Conservation (phyloP, 2,329 filamentous ascomycete species). For the Aureobasidium sp. region DNA sequence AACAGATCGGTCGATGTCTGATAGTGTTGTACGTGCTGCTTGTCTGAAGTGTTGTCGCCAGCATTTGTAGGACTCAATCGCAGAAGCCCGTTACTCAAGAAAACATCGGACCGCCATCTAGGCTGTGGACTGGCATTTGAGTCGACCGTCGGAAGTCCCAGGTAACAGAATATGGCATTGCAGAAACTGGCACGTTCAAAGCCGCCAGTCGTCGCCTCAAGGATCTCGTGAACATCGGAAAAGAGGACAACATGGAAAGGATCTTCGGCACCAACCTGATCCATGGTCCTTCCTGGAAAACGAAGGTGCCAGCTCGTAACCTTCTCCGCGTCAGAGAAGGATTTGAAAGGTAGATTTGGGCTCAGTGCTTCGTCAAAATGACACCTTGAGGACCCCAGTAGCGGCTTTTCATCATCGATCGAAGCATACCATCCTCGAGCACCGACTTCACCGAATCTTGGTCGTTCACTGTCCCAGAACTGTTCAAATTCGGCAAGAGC, state of each 20-base stretch:
- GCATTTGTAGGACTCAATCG: neutral
- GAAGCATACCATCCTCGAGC: constrained; percentile 65
- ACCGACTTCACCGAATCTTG: constrained; percentile 66
- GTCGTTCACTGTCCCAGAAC: constrained; percentile 82
- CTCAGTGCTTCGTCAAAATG: constrained; percentile 9
- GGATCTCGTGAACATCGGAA: constrained; percentile 61
- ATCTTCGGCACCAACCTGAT: constrained; percentile 59
- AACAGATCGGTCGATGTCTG: constrained; percentile 15
- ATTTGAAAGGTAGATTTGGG: constrained; percentile 31
- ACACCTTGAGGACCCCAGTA: neutral
- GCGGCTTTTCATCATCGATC: constrained; percentile 23
- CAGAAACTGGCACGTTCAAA: constrained; percentile 46
- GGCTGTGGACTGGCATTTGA: neutral
- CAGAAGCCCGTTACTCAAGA: constrained; percentile 9
- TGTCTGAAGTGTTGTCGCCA: neutral
- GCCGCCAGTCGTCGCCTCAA: constrained; percentile 41
- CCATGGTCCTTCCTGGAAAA: constrained; percentile 65
- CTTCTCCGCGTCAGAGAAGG: constrained; percentile 50
- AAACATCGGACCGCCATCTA: constrained; percentile 1
- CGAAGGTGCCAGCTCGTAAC: constrained; percentile 42
- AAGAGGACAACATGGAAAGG: constrained; percentile 77
- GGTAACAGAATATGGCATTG: constrained; percentile 54
- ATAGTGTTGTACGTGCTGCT: neutral
- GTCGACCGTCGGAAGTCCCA: constrained; percentile 44
- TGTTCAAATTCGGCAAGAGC: constrained; percentile 47